phyloP scores from a whole-genome alignment of 1,284 basidiomycete genomes.

The Spongiforma sp. region DNA sequence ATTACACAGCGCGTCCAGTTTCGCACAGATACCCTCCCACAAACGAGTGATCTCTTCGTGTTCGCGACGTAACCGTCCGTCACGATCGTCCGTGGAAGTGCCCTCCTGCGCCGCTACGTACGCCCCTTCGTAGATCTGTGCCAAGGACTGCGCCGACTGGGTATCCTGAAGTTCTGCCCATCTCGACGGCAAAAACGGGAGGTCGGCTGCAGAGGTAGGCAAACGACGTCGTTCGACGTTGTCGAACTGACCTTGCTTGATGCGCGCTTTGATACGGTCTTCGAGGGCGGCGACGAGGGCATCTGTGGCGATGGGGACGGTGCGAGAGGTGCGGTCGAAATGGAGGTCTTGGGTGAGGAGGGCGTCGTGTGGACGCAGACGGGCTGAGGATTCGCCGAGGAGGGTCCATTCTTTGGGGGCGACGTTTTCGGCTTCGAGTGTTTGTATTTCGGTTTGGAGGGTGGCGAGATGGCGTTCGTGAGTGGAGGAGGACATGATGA shows the following conservation, averaged over 20 bases:
- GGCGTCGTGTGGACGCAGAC: slow-evolving; percentile 88
- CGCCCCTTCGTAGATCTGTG: slow-evolving; percentile 97
- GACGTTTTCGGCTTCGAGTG: slow-evolving; percentile 75
- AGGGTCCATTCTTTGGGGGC: slow-evolving; percentile 87
- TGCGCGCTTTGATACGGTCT: slow-evolving; percentile 90
- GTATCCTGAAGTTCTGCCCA: slow-evolving; percentile 91
- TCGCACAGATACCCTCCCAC: slow-evolving; percentile 89
- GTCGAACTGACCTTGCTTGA: slow-evolving; percentile 88
- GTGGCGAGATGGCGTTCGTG: slow-evolving; percentile 67
- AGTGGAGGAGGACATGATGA: slow-evolving; percentile 43
- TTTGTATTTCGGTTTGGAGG: slow-evolving; percentile 69
- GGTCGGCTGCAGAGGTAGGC: slow-evolving; percentile 50
- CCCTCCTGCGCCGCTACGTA: slow-evolving; percentile 74
- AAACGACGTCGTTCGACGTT: slow-evolving; percentile 87
- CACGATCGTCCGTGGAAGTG: slow-evolving; percentile 72
- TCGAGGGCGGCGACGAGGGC: slow-evolving; percentile 86
- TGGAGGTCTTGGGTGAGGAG: slow-evolving; percentile 95
- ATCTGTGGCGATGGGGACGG: slow-evolving; percentile 90
- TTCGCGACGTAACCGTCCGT: slow-evolving; percentile 89
- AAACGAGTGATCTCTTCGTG: slow-evolving; percentile 85
- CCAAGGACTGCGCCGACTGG: slow-evolving; percentile 88
- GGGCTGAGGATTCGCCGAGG: slow-evolving; percentile 88
- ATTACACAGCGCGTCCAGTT: slow-evolving; percentile 94
- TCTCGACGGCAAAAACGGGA: slow-evolving; percentile 90
- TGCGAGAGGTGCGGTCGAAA: slow-evolving; percentile 90